These are phyloP conservation scores for Stylonectria norvegica DNA, from an alignment of 2,329 filamentous ascomycete species.

Conservation along the genomic window DNA sequence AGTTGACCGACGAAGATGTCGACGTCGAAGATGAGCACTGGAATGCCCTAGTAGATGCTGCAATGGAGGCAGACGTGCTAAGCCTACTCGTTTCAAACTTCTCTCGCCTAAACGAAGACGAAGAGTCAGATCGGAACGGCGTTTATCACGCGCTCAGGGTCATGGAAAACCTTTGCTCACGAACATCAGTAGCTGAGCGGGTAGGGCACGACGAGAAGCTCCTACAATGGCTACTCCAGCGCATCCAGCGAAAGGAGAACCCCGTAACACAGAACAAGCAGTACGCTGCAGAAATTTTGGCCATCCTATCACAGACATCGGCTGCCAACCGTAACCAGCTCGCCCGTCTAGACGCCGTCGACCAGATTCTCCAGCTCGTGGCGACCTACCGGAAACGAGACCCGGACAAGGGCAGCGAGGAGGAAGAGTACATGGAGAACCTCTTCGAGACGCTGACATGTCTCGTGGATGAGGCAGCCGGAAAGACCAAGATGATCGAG, in stretches of 20 bases:
- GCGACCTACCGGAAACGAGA: conserved; percentile 83
- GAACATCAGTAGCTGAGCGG: conserved; percentile 62
- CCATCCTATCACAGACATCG: conserved; percentile 80
- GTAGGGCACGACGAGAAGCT: conserved; percentile 68
- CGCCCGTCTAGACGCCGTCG: conserved; percentile 66
- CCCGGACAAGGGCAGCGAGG: conserved; percentile 78
- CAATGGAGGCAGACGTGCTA: conserved; percentile 67
- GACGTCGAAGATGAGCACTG: conserved; percentile 76
- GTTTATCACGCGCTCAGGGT: conserved; percentile 83
- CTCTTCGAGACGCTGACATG: conserved; percentile 84
- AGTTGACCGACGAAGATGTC: conserved; percentile 92
- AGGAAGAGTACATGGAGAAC: conserved; percentile 95
- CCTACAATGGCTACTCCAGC: conserved; percentile 71
- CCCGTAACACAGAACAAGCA: conserved; percentile 86
- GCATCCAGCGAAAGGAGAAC: conserved; percentile 67
- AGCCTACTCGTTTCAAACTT: conserved; percentile 76
- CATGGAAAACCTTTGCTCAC: conserved; percentile 80
- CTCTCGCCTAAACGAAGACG: conserved; percentile 71
- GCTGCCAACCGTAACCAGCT: conserved; percentile 61
- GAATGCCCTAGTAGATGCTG: conserved; percentile 67
- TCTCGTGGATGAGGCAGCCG: conserved; percentile 68
- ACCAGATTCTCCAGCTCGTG: conserved; percentile 76
- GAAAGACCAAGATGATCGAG: conserved; percentile 79
- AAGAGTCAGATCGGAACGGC: conserved; percentile 70
- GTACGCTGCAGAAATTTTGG: conserved; percentile 87